Conservation (phyloP, 2,329 filamentous ascomycete genomes). For the Nakataea oryzae region DNA sequence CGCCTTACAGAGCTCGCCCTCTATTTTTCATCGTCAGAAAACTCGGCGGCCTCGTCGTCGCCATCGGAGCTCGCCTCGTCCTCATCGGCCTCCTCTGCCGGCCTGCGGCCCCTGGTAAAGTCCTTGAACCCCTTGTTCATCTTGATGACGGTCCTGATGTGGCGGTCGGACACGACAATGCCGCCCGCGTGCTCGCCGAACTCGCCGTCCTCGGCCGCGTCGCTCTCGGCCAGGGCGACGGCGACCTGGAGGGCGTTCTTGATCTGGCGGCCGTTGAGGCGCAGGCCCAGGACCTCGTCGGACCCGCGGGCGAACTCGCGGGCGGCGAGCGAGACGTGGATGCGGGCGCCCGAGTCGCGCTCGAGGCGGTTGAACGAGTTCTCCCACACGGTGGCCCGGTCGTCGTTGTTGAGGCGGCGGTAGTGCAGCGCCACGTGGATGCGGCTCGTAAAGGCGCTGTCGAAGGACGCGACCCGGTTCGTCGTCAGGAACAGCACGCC, state of each 20-base stretch:
- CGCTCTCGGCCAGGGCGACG: constrained; percentile 28
- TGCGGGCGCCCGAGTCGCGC: constrained; percentile 25
- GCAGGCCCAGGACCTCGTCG: constrained; percentile 23
- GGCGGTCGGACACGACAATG: constrained; percentile 19
- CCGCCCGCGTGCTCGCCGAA: constrained; percentile 21
- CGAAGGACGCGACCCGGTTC: constrained; percentile 36
- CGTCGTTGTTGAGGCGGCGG: constrained; percentile 25
- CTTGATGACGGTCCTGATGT: constrained; percentile 21
- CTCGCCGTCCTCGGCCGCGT: constrained; percentile 10
- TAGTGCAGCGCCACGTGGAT: constrained; percentile 40
- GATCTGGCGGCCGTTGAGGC: constrained; percentile 28
- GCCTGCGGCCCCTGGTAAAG: constrained; percentile 10
- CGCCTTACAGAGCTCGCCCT: too few species aligned
- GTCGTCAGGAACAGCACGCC: constrained; percentile 40
- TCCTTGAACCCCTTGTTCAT: constrained; percentile 27
- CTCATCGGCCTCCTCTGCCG: background rate
- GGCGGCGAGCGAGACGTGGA: constrained; percentile 25
- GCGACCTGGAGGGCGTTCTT: constrained; percentile 30
- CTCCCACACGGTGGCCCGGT: constrained; percentile 33
- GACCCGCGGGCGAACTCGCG: constrained; percentile 27
- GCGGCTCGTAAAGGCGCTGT: constrained; percentile 35
- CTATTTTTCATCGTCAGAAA: too few species aligned
- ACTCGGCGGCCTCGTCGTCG: too few species aligned
- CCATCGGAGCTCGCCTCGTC: background rate
- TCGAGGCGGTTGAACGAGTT: constrained; percentile 34